Evolutionary conservation across 1,284 basidiomycete species (phyloP), one percentile per base, ranked within the genome.

Genomic region (Trichosporon coremiiforme): DNA sequence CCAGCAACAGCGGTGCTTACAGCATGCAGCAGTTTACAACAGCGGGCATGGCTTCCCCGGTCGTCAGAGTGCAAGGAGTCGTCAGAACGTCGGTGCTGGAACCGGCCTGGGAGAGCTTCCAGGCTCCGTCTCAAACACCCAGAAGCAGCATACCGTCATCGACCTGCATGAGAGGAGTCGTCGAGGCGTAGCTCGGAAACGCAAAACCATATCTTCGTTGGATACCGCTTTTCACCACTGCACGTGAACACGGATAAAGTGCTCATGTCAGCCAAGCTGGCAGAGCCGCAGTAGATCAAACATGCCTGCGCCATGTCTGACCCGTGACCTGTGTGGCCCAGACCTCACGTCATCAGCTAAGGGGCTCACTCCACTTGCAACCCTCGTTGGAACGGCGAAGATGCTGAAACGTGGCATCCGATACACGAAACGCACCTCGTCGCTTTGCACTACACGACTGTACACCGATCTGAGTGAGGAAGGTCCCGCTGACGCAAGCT

Each of bases 161-260:
- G 25, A 25, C 25, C 25, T 25, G 25, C 25, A 25, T 25, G 25
- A 25, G 25, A 25, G 25, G 25, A 25, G 25, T 25, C 25, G 25
- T 25, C 25, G 25, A 25, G 25, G 47, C 50, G 50, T 53, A 53
- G 50, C 50, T 53, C 50, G 50, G 50, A 53, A 53, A 53, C 50
- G 20, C 50, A 53, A 53, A 53, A 20, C 41, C 12, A 2, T n/a
- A 25, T 25, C 5, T 6, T 53, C 20, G 50, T 53, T 53, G 50
- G 17, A 17, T 53, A 53, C 50, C 50, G 10, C 50, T 53, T 53
- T 20, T 22, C 50, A 53, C 20, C 20, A 12, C 20, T 53, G 50
- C 50, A 53, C 50, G 50, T 53, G 50, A 20, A 53, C 6, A 8
- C 17, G 50, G 2, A 10, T 12, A 5, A n/a, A 17, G 5, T 50